A percentile compares a stretch with the other conserved stretches of the same genome.
Conservation (phyloP, 2,329 filamentous ascomycete genomes). For the Clarireedia hainanense region DNA sequence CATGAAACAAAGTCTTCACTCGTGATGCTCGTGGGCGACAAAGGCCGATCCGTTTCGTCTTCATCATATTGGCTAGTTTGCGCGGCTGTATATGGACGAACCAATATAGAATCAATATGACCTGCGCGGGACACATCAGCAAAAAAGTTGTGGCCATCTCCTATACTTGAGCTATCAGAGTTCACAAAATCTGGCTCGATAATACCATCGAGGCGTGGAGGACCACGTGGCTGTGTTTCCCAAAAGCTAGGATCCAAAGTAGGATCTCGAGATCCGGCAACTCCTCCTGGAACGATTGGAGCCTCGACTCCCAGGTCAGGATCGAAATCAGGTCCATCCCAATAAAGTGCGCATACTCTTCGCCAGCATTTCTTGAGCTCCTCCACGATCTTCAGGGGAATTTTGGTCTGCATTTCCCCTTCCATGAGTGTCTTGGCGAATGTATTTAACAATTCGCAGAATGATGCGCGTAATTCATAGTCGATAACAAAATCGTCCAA, state of each 20-base stretch:
- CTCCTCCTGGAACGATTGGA: constrained; percentile 69
- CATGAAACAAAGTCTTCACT: constrained; percentile 57
- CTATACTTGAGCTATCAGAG: constrained; percentile 13
- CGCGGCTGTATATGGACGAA: constrained; percentile 20
- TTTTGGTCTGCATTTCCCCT: constrained; percentile 38
- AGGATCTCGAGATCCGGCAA: constrained; percentile 52
- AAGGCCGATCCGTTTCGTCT: constrained; percentile 28
- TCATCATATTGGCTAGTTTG: constrained; percentile 1
- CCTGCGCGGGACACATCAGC: constrained; percentile 40
- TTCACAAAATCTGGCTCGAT: constrained; percentile 29
- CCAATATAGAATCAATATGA: constrained; percentile 40
- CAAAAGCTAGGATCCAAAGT: constrained; percentile 47
- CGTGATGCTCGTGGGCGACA: constrained; percentile 49
- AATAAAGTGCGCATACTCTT: constrained; percentile 80
- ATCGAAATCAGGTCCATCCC: constrained; percentile 67
- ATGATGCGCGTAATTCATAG: constrained; percentile 63
- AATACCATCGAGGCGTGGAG: constrained; percentile 38
- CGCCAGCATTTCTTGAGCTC: constrained; percentile 98
- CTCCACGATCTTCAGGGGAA: constrained; percentile 74
- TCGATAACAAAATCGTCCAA: constrained; percentile 84
- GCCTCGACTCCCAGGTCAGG: constrained; percentile 52
- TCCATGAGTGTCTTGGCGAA: constrained; percentile 48
- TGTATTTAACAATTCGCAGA: constrained; percentile 74
- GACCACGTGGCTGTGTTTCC: constrained; percentile 35
- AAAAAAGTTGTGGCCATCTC: constrained; percentile 35